Evolutionary conservation across 106 monocot genomes (phyloP), one percentile per base, ranked within the genome.

Genomic region (Apostasia shenzhenica): DNA sequence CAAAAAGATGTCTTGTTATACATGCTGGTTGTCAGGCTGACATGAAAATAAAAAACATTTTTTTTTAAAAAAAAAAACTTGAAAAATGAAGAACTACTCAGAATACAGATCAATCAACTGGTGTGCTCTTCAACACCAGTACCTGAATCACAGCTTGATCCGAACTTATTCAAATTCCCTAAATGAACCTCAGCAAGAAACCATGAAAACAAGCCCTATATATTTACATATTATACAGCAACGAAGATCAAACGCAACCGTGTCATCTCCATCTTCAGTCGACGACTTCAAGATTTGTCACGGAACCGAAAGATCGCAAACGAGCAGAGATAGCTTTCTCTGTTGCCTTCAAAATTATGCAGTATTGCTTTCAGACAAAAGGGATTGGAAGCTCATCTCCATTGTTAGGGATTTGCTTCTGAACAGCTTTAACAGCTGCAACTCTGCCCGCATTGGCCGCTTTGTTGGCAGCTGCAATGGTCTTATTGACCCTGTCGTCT

Each of bases 351-450:
- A 59, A 41, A 40, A 40, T 8, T 40, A 59, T 59, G 59, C 59
- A 40, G 14, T 59, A 41, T 59, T 59, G 59, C 59, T 41, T 11
- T 84, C 77, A 74, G 48, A 77, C 74, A 48, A 81, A 41, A 26
- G 66, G 68, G 46, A 71, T 42, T 50, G 77, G 80, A 39, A 75
- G 53, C 38, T 82, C 74, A 47, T 48, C 76, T 9, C 65, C 55
- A 14, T 67, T 72, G 13, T 54, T 62, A 3, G 82, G 69, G 37
- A 69, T 63, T 57, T 55, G 66, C 53, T 81, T 81, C 63, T 94
- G 94, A 57, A 84, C 84, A 9, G 94, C 94, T 80, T 94, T 90
- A 8, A 84, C 84, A 5, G 88, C 83, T 47, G 88, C 83, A 56
- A 84, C 88, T 79, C 84, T 81, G 38, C 84, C 85, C 42, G 85